Conservation (phyloP, 306 rosid species). For the Rosa persica region DNA sequence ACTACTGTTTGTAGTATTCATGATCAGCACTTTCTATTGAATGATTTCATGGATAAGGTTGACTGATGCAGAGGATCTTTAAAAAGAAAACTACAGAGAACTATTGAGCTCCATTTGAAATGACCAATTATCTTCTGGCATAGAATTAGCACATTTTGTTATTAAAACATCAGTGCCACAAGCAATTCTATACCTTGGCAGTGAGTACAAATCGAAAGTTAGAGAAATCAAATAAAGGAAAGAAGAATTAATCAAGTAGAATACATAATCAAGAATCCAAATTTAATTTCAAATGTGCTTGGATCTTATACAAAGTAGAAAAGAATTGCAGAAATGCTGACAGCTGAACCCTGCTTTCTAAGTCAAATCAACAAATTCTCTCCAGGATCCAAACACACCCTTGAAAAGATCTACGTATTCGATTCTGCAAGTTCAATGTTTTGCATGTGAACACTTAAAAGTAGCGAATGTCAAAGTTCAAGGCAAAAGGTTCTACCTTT, state of each 20-base stretch:
- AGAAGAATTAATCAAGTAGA: no score
- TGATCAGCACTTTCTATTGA: background rate
- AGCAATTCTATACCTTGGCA: background rate
- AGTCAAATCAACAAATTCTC: background rate
- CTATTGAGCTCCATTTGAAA: background rate
- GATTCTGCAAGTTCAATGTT: background rate
- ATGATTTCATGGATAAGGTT: background rate
- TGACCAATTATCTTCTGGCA: background rate
- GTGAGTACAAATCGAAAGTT: background rate
- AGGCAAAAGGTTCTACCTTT: background rate
- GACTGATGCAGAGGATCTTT: background rate
- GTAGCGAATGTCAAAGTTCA: background rate
- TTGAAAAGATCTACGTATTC: background rate
- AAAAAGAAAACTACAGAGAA: background rate
- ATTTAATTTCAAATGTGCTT: background rate
- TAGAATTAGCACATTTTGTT: background rate
- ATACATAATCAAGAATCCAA: background rate
- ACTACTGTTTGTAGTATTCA: background rate
- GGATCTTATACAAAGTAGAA: conserved; percentile 3
- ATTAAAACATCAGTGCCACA: background rate
- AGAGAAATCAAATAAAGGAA: background rate
- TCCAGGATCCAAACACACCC: conserved; percentile 1
- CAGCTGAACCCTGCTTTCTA: background rate
- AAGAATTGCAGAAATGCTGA: background rate
- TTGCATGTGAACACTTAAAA: background rate